Evolutionary conservation across 2,329 filamentous ascomycete species (phyloP).

Genomic region (Helotiales sp.): DNA sequence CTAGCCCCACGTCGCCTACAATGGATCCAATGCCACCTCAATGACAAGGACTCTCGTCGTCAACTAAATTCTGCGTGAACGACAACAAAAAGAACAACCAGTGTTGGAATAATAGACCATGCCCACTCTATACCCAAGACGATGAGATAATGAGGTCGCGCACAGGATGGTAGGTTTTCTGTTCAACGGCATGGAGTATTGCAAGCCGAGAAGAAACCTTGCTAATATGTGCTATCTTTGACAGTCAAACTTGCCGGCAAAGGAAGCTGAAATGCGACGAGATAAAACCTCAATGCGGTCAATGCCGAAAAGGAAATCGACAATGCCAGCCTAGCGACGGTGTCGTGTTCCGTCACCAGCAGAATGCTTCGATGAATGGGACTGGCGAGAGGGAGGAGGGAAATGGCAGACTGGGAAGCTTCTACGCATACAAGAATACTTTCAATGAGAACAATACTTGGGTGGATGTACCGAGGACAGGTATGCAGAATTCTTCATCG

Average conservation of each 20-base stretch:
- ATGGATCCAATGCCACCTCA: too few species aligned
- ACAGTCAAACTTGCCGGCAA: constrained; percentile 60
- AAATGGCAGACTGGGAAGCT: constrained; percentile 55
- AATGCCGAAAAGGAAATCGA: constrained; percentile 62
- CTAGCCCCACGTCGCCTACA: constrained; percentile 9
- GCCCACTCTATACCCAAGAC: constrained; percentile 27
- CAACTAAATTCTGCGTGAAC: not conserved
- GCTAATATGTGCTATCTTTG: constrained; percentile 19
- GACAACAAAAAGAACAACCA: not conserved
- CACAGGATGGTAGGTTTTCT: constrained; percentile 43
- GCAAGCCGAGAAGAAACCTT: not conserved
- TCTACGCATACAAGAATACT: constrained; percentile 70
- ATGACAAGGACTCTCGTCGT: not conserved
- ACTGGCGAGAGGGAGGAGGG: constrained; percentile 46
- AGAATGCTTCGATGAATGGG: constrained; percentile 71
- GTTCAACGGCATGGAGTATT: not conserved
- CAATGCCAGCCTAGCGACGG: constrained; percentile 65
- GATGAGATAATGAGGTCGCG: constrained; percentile 44
- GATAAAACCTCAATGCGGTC: constrained; percentile 62
- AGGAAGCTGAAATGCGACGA: constrained; percentile 70
- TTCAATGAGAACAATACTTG: constrained; percentile 65
- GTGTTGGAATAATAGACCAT: constrained; percentile 15
- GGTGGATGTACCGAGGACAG: constrained; percentile 64
- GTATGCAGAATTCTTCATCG: constrained; percentile 43
- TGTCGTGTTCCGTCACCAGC: constrained; percentile 70